These are phyloP conservation scores for Ceriops tagal DNA, from an alignment of 345 rosid genomes.

Conservation along the genomic window DNA sequence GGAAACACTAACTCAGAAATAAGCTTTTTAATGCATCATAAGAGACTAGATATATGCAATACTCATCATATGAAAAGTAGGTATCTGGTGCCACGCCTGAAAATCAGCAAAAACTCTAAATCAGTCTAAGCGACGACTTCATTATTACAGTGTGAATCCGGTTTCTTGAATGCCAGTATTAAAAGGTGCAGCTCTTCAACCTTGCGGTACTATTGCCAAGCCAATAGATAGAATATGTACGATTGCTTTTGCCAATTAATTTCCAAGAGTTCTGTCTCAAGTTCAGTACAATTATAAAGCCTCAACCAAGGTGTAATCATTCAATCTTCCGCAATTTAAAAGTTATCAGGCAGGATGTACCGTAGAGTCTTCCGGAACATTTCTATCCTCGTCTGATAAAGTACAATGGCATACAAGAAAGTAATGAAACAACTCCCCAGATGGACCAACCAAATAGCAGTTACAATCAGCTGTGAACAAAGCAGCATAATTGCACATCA, in stretches of 20 bases:
- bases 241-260: too few relatives aligned
- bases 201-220: too few relatives aligned
- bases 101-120: too few relatives aligned
- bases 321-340: constrained; percentile 10
- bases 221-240: too few relatives aligned
- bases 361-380: constrained; percentile 43
- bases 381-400: constrained; percentile 50
- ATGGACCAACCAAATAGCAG: constrained; percentile 87
- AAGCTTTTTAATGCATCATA: background rate
- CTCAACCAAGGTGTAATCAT: constrained; percentile 5
- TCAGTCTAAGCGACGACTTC: too few relatives aligned
- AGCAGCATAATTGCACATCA: constrained; percentile 17
- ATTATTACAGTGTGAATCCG: too few relatives aligned
- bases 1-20: constrained; percentile 8
- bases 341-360: constrained; percentile 20
- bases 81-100: too few relatives aligned
- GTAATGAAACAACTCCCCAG: constrained; percentile 81
- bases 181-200: constrained; percentile 6
- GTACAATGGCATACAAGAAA: constrained; percentile 84
- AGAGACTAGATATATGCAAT: background rate
- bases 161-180: too few relatives aligned
- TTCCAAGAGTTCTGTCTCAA: too few relatives aligned
- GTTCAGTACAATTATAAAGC: too few relatives aligned
- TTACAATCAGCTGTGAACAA: constrained; percentile 70
- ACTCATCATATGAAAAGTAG: background rate